A percentile compares a stretch with the other conserved stretches of the same genome.
phyloP scores from a whole-genome alignment of 2,329 filamentous ascomycete species.

The Ophiocordyceps robertsii region DNA sequence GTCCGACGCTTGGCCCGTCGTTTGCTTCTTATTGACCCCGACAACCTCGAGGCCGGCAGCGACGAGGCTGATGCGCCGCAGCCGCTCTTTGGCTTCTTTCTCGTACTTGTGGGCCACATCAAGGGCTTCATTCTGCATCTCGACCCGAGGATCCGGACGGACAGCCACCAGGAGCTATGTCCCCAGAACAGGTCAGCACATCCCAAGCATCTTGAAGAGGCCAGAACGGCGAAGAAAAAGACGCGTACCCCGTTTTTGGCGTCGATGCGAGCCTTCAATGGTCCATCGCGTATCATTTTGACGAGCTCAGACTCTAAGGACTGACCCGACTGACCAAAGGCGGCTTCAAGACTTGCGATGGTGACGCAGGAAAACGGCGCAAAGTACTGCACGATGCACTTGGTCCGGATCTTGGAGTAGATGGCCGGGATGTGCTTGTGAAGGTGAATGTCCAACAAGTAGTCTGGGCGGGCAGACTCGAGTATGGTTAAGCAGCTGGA shows the following conservation, averaged over 20 bases:
- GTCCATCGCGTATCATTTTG: conserved; percentile 59
- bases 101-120: conserved; percentile 59
- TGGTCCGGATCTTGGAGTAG: conserved; percentile 65
- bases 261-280: conserved; percentile 70
- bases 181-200: neutral
- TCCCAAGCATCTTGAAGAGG: neutral
- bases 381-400: conserved; percentile 90
- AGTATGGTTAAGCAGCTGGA: conserved; percentile 71
- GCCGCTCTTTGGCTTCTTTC: conserved; percentile 58
- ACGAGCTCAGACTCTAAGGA: conserved; percentile 64
- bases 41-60: conserved; percentile 61
- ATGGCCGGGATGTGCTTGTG: conserved; percentile 58
- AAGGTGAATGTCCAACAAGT: conserved; percentile 80
- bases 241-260: conserved; percentile 54
- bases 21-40: conserved; percentile 11
- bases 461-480: conserved; percentile 70
- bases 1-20: conserved; percentile 2
- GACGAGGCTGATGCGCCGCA: conserved; percentile 65
- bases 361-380: conserved; percentile 82
- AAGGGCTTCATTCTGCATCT: conserved; percentile 59
- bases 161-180: conserved; percentile 58
- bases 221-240: neutral
- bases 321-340: conserved; percentile 53
- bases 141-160: conserved; percentile 48
- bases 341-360: conserved; percentile 60